Evolutionary conservation across 164 flowering plant genomes (phyloP).

Genomic region (Chimonanthus praecox): DNA sequence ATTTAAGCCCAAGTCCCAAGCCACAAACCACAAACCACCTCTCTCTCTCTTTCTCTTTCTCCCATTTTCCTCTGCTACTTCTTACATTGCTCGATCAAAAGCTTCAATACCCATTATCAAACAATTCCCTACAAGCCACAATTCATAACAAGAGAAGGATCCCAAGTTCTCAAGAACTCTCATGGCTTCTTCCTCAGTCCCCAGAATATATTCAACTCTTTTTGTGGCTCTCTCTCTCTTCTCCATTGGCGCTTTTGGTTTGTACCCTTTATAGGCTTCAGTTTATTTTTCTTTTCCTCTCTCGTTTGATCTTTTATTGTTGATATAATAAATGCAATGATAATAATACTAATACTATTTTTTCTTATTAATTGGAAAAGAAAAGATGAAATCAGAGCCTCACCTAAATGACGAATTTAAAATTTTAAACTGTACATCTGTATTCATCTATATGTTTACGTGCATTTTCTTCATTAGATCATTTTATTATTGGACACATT

Average conservation of each 20-base stretch:
- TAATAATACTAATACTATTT: no score
- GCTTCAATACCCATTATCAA: neutral
- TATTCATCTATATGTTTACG: no score
- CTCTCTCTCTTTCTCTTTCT: conserved; percentile 1
- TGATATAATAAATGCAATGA: no score
- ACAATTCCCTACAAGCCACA: neutral
- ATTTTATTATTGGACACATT: no score
- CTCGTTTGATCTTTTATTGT: neutral
- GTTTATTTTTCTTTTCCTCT: neutral
- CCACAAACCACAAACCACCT: neutral
- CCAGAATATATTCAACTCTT: neutral
- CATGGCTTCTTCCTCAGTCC: neutral
- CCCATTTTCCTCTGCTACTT: neutral
- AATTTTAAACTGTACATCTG: no score
- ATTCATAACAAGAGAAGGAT: neutral
- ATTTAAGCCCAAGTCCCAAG: neutral
- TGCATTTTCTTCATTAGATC: no score
- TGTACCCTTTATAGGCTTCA: no score
- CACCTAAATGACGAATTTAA: no score
- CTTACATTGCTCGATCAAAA: neutral
- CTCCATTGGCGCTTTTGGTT: neutral
- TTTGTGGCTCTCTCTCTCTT: neutral
- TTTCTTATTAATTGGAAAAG: no score
- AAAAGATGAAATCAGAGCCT: no score
- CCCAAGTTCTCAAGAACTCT: neutral